Base-by-base conservation (phyloP, 805 yeast genomes). In the Saturnispora mendoncae region DNA sequence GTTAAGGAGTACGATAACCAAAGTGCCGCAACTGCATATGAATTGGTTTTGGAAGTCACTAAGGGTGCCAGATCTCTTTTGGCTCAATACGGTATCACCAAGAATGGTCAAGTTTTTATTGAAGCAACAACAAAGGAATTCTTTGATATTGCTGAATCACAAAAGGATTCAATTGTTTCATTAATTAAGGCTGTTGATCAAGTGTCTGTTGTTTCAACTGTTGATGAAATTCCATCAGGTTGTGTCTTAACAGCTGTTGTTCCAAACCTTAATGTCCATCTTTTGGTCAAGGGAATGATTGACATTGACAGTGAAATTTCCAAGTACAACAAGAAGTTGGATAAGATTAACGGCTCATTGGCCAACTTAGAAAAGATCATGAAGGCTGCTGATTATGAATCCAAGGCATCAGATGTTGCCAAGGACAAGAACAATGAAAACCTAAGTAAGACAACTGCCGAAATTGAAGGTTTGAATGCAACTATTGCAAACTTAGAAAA, bases 251-350 rank as follows among this genome's bases (percentile, higher is more conserved):
- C 78, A 52, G 75, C 94, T 43, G 85, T 90, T 44, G 75, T 77
- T 45, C 81, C 94, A 37, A 82, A 76, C 42, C 78, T 85, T 60
- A 80, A 78, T 46, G 97, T 88, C 17, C 95, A 86, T 55, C 76
- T 90, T 24, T 71, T 92, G 60, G 96, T 90, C 44, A 88, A 86
- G 71, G 98, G 97, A 41, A 88, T 83, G 59, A 79, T 92, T 51
- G 97, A 90, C 62, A 74, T 88, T 52, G 97, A 87, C 55, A 82
- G 82, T 42, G 97, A 92, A 67, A 84, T 92, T 54, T 58, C 69
- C 52, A 92, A 90, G 72, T 92, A 87, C 29, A 62, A 69, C 55
- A 77, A 76, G 72, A 90, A 84, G 68, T 71, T 88, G 54, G 72
- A 62, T 46, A 82, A 80, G 62, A 74, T 80, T 33, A 62, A 66